These are phyloP conservation scores for Termitomyces sp. DNA, from an alignment of 768 basidiomycete species.

Conservation along the genomic window DNA sequence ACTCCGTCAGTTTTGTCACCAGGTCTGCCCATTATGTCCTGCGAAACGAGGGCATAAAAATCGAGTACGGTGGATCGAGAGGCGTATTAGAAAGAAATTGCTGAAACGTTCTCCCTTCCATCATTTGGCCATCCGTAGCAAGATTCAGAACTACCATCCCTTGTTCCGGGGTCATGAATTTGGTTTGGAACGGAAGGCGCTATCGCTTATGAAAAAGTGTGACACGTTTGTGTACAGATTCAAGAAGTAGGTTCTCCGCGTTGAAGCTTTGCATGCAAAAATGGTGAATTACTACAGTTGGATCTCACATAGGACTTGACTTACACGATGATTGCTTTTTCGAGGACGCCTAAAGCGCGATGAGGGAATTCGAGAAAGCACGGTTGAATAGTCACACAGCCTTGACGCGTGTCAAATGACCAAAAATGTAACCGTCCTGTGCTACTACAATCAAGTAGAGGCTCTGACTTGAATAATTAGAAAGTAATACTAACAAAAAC, in stretches of 20 bases:
- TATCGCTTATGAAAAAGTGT: not conserved
- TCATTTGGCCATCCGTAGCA: not conserved
- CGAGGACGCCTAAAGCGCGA: not conserved
- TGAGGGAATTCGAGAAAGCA: not conserved
- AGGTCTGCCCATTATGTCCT: not conserved
- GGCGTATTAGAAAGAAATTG: not conserved
- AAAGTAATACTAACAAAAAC: not conserved
- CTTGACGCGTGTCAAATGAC: not conserved
- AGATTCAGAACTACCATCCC: not conserved
- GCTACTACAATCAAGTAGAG: not conserved
- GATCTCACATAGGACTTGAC: not conserved
- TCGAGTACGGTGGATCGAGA: not conserved
- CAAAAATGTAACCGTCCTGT: too few species aligned
- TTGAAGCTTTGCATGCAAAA: not conserved
- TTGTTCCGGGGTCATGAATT: not conserved
- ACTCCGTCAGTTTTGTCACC: not conserved
- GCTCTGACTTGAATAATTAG: not conserved
- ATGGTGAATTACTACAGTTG: too few species aligned
- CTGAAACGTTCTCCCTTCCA: not conserved
- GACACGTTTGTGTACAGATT: not conserved
- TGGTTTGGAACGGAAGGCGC: not conserved
- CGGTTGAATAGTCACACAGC: not conserved
- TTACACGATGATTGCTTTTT: not conserved
- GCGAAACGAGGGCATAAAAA: not conserved
- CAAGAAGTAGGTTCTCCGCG: not conserved